Conservation (phyloP, 495 filamentous ascomycete species). For the Penicillium paxilli region DNA sequence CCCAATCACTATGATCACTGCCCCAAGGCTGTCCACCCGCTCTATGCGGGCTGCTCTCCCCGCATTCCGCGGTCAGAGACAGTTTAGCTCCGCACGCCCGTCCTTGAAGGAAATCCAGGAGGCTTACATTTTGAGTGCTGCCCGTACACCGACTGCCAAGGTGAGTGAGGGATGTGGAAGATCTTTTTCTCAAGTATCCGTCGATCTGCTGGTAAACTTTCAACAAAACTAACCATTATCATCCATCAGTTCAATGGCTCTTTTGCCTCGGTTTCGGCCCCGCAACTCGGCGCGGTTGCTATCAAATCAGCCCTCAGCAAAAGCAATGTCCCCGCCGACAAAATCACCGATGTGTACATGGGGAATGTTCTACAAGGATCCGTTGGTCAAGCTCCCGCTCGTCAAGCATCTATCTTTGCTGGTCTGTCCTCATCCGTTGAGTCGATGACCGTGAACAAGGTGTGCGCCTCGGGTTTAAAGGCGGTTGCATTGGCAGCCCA, state of each 20-base stretch:
- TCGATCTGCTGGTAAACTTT: neutral
- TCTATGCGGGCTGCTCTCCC: constrained; percentile 34
- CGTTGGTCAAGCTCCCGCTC: constrained; percentile 86
- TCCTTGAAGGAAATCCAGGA: constrained; percentile 73
- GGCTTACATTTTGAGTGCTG: constrained; percentile 86
- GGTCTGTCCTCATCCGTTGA: constrained; percentile 77
- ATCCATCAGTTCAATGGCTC: constrained; percentile 84
- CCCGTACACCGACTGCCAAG: constrained; percentile 85
- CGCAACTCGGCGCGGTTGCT: constrained; percentile 80
- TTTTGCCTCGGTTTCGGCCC: constrained; percentile 77
- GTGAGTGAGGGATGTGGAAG: constrained; percentile 39
- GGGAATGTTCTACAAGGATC: constrained; percentile 89
- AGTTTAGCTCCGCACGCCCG: constrained; percentile 64
- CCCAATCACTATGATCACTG: constrained; percentile 23
- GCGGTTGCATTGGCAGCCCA: constrained; percentile 87
- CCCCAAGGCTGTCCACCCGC: constrained; percentile 29
- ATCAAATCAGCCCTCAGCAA: constrained; percentile 87
- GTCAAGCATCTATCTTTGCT: constrained; percentile 88
- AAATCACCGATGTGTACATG: constrained; percentile 92
- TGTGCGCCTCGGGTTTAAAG: constrained; percentile 93
- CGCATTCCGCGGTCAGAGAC: constrained; percentile 53
- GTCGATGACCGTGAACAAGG: constrained; percentile 92
- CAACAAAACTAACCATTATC: neutral
- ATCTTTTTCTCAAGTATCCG: neutral
- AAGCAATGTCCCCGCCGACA: constrained; percentile 71